A percentile compares a stretch with the other conserved stretches of the same genome.
phyloP scores from a whole-genome alignment of 305 asterid species.

The Stenogyne calaminthoides region DNA sequence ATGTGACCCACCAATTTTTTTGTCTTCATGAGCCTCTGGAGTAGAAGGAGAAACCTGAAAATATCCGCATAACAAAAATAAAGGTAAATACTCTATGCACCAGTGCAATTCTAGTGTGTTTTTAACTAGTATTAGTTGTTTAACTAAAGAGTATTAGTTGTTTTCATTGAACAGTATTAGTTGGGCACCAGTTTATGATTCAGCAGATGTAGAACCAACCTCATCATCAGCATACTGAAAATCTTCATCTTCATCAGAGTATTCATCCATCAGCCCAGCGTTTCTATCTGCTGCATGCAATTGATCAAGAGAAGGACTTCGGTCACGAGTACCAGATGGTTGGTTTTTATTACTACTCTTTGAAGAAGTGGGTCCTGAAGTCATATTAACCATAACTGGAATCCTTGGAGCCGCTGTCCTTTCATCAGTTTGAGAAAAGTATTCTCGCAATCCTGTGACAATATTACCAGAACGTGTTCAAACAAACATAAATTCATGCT shows the following conservation, averaged over 20 bases:
- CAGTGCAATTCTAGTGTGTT: no score
- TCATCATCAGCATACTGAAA: constrained; percentile 74
- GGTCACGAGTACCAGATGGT: constrained; percentile 51
- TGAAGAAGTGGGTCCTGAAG: constrained; percentile 62
- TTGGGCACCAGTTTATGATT: not conserved
- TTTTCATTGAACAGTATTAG: no score
- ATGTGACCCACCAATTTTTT: constrained; percentile 49
- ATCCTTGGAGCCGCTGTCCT: constrained; percentile 85
- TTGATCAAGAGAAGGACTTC: constrained; percentile 69
- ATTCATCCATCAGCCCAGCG: constrained; percentile 68
- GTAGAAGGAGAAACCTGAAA: constrained; percentile 61
- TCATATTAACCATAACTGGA: constrained; percentile 95
- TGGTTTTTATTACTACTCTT: constrained; percentile 54
- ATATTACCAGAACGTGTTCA: constrained; percentile 27
- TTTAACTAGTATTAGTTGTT: no score
- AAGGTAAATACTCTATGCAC: no score
- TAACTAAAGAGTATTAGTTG: no score
- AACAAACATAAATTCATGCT: constrained; percentile 16
- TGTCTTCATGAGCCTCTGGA: constrained; percentile 49
- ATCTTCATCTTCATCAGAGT: constrained; percentile 97
- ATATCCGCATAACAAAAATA: constrained; percentile 26
- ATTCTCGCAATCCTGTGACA: constrained; percentile 84
- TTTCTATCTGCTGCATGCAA: constrained; percentile 62
- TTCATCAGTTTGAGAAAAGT: constrained; percentile 91
- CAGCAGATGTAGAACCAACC: constrained; percentile 44